These are phyloP conservation scores for Salmacisia buchloeana DNA, from an alignment of 1,284 basidiomycete species.

Conservation along the genomic window DNA sequence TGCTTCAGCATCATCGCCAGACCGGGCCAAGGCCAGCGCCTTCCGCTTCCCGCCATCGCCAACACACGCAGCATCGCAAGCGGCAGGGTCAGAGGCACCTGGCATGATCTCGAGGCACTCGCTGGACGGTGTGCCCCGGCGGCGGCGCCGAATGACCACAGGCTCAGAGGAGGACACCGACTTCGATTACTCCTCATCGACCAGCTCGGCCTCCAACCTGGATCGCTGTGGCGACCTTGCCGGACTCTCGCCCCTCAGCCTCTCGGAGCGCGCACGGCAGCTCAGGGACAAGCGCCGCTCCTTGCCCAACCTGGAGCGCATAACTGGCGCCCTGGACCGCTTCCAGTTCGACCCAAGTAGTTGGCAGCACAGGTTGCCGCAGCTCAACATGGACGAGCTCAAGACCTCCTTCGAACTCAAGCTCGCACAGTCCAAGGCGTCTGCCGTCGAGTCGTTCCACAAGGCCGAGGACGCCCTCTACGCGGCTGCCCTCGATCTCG, in stretches of 20 bases:
- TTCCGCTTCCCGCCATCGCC: not conserved
- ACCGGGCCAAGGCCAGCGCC: not conserved
- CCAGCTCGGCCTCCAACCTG: not conserved
- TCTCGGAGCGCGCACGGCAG: not conserved
- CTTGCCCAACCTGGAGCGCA: not conserved
- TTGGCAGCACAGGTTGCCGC: not conserved
- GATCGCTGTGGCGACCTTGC: not conserved
- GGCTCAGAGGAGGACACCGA: not conserved
- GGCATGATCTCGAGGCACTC: not conserved
- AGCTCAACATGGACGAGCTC: not conserved
- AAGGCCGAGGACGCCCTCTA: constrained; percentile 44
- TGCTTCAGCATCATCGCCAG: too few relatives aligned
- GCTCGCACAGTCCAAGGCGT: not conserved
- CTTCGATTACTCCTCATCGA: not conserved
- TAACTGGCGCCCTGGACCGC: not conserved
- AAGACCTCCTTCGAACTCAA: not conserved
- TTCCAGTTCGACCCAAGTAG: not conserved
- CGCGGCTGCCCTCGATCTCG: constrained; percentile 38
- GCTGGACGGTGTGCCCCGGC: not conserved
- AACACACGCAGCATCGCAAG: not conserved
- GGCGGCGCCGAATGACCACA: not conserved
- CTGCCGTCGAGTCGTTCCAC: constrained; percentile 13
- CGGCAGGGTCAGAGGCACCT: not conserved
- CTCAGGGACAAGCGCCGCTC: not conserved
- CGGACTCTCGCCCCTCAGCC: not conserved